These are phyloP conservation scores for Claviceps capensis DNA, from an alignment of 2,329 filamentous ascomycete genomes.

Conservation along the genomic window DNA sequence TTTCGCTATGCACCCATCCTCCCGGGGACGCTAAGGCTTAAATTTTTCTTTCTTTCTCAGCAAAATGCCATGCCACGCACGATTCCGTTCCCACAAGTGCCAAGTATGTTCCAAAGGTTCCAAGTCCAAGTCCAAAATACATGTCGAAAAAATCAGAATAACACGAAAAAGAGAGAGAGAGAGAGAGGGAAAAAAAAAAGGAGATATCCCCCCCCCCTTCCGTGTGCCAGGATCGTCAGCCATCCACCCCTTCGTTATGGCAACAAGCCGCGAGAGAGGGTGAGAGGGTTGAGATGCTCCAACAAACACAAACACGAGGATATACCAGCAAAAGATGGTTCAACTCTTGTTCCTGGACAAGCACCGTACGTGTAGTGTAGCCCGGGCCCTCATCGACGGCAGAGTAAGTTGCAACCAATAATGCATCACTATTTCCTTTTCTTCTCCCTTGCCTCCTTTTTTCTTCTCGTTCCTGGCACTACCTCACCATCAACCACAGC, in stretches of 20 bases:
- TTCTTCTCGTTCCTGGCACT: slow-evolving; percentile 26
- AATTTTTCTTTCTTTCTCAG: slow-evolving; percentile 32
- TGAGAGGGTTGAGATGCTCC: too few relatives aligned
- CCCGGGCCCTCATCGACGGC: too few relatives aligned
- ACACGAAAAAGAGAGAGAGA: background rate
- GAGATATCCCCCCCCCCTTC: background rate
- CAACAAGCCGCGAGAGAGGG: too few relatives aligned
- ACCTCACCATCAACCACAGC: slow-evolving; percentile 17
- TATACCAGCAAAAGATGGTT: too few relatives aligned
- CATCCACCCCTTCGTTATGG: too few relatives aligned
- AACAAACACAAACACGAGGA: too few relatives aligned
- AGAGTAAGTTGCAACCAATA: background rate
- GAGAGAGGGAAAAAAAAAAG: background rate
- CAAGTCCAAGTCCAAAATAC: slow-evolving; percentile 10
- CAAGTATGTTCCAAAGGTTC: slow-evolving; percentile 8
- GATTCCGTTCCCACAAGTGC: too few relatives aligned
- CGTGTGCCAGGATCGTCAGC: slow-evolving; percentile 1
- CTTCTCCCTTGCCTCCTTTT: slow-evolving; percentile 15
- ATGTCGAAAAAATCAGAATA: background rate
- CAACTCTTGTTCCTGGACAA: too few relatives aligned
- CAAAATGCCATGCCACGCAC: slow-evolving; percentile 16
- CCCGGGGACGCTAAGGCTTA: slow-evolving; percentile 22
- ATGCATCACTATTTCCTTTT: background rate
- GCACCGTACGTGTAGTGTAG: too few relatives aligned
- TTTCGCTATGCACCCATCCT: slow-evolving; percentile 30